Percentiles rank a stretch among this genome's conserved stretches.
Evolutionary conservation across 495 filamentous ascomycete species (phyloP).

Genomic region (Pyrenula massariospora): DNA sequence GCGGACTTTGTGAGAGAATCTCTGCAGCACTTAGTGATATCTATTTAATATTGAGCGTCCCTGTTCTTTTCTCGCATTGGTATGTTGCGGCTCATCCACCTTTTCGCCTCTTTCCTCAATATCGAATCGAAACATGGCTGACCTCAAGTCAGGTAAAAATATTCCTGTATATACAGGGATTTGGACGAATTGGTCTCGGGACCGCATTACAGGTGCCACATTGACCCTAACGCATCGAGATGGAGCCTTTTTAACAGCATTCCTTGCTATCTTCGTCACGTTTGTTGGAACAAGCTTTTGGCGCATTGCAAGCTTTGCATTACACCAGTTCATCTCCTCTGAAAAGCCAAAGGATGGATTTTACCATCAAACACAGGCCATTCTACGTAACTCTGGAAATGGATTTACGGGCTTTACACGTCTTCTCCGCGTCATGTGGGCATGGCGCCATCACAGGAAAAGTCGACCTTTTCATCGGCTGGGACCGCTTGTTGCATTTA

Average conservation of each 20-base stretch:
- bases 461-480: not conserved
- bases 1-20: not conserved
- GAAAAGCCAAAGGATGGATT: not conserved
- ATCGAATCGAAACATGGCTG: not conserved
- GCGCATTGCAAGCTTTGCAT: slow-evolving; percentile 4
- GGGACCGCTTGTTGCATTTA: not conserved
- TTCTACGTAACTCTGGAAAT: slow-evolving; percentile 4
- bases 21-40: not conserved
- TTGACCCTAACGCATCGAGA: slow-evolving; percentile 6
- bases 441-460: not conserved
- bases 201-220: slow-evolving; percentile 6
- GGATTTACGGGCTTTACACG: not conserved
- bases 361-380: slow-evolving; percentile 5
- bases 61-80: not conserved
- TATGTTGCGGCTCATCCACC: not conserved
- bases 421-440: not conserved
- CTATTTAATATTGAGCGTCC: not conserved
- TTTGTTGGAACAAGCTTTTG: slow-evolving; percentile 7
- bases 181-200: slow-evolving; percentile 14
- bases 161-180: slow-evolving; percentile 5
- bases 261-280: slow-evolving; percentile 9
- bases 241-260: slow-evolving; percentile 7
- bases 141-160: not conserved
- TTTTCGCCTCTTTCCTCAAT: not conserved
- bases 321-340: slow-evolving; percentile 1